Base-by-base conservation (phyloP, 2,329 filamentous ascomycete species). In the Paecilomyces sp. region DNA sequence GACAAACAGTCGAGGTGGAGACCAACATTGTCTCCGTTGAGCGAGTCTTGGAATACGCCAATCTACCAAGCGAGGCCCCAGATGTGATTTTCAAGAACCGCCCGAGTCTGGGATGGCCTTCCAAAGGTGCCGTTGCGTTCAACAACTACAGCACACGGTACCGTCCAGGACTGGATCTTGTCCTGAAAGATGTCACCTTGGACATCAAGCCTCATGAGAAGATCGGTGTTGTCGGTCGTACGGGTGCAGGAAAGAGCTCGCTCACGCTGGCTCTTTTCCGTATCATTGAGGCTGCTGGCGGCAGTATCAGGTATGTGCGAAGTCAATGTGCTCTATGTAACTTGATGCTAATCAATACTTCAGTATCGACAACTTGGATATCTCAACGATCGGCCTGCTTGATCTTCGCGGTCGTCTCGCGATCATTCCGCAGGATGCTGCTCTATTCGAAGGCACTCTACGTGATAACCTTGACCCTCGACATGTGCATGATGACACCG, bases 1-100 rank as follows among this genome's bases (percentile, higher is more conserved):
- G 95, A 61, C 94, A 99, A 77, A 97, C 92, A 0, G 94, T 99
- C 34, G 95, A 99, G 76, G 94, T 99, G n/a, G 95, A 99, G 81
- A 97, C 93, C n/a, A 99, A 99, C 76, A 99, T 99, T 70, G 93
- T 99, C 54, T 96, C 93, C 9, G 94, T 99, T 41, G 94, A 99
- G 82, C 89, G 94, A 70, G 92, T 99, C 55, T 86, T 99, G 56
- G 95, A 99, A 76, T 99, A 99, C 77, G 91, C 93, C 60, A 84
- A 85, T 56, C 83, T 99, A 63, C 92, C 93, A 28, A 94, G 89
- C 74, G 94, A 99, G 79, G 93, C 94, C 56, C 91, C 92, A 7
- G 94, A 99, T 74, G 91, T 97, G 65, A 89, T 97, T 67, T 89
- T 90, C 70, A 89, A 91, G 76, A 88, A 90, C 72, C 84, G 93